Percentiles rank a stretch among this genome's conserved stretches.
Conservation (phyloP, 179 eudicot genomes). For the Silene vulgaris region DNA sequence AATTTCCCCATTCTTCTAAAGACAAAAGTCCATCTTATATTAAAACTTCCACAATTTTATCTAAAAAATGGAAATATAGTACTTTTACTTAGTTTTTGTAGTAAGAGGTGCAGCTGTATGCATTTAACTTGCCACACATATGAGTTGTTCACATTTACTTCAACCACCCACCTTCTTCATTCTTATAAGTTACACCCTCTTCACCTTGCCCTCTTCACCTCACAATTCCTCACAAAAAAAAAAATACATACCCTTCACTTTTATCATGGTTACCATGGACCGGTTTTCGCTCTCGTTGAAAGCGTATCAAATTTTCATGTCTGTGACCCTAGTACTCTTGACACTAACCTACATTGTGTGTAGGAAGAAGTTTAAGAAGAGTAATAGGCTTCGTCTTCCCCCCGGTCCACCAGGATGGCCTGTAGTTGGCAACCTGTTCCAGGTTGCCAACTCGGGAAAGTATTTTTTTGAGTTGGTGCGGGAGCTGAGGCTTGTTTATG, state of each 20-base stretch:
- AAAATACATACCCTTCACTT: neutral
- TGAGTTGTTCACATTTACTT: slow-evolving; percentile 10
- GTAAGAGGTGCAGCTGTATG: slow-evolving; percentile 3
- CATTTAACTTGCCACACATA: slow-evolving; percentile 20
- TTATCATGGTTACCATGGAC: neutral
- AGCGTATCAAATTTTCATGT: slow-evolving; percentile 35
- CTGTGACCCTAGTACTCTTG: slow-evolving; percentile 34
- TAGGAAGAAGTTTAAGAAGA: slow-evolving; percentile 19
- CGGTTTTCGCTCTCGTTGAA: slow-evolving; percentile 27
- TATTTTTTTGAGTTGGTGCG: slow-evolving; percentile 60
- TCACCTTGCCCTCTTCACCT: neutral
- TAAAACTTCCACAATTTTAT: too few species aligned
- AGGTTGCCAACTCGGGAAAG: slow-evolving; percentile 71
- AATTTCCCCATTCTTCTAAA: neutral
- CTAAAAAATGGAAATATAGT: too few species aligned
- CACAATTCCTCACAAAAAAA: too few species aligned
- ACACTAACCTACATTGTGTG: slow-evolving; percentile 22
- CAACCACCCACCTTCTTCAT: neutral
- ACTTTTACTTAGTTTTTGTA: neutral
- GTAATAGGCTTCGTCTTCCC: slow-evolving; percentile 32
- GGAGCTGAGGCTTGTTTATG: slow-evolving; percentile 54
- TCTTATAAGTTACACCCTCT: neutral
- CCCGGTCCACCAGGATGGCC: slow-evolving; percentile 84
- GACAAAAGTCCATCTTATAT: too few species aligned
- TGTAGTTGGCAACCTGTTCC: slow-evolving; percentile 64